These are phyloP conservation scores for Dendrostoma leiphaemia DNA, from an alignment of 2,329 filamentous ascomycete species.

Conservation along the genomic window DNA sequence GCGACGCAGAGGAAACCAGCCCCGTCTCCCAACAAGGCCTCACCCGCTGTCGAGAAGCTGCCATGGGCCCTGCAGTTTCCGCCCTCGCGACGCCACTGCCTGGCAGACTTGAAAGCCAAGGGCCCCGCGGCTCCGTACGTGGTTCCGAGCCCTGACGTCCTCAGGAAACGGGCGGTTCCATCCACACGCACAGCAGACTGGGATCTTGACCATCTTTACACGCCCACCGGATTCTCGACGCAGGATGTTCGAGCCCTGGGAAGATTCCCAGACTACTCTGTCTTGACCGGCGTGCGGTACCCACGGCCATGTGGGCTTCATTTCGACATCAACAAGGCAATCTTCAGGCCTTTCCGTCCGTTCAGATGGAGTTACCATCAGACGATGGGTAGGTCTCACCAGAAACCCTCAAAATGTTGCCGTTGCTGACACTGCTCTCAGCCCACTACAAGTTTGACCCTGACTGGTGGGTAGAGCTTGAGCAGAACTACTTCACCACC, in stretches of 20 bases:
- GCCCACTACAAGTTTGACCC: conserved; percentile 75
- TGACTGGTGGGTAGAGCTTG: conserved; percentile 89
- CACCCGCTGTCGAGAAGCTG: background rate
- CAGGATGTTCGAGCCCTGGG: conserved; percentile 69
- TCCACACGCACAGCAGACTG: conserved; percentile 18
- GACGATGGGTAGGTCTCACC: conserved; percentile 72
- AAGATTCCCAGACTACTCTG: conserved; percentile 76
- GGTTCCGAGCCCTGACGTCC: conserved; percentile 4
- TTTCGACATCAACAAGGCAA: conserved; percentile 68
- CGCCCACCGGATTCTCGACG: conserved; percentile 63
- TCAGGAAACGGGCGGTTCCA: conserved; percentile 26
- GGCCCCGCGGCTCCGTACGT: background rate
- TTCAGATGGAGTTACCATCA: conserved; percentile 86
- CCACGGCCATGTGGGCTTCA: conserved; percentile 56
- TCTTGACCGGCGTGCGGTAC: conserved; percentile 70
- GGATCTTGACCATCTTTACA: conserved; percentile 21
- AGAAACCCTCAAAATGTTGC: too few relatives aligned
- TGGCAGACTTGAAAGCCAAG: conserved; percentile 12
- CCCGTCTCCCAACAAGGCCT: background rate
- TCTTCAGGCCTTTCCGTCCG: conserved; percentile 74
- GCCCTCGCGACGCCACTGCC: conserved; percentile 12
- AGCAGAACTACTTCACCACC: conserved; percentile 66
- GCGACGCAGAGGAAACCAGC: background rate
- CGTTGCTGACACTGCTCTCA: conserved; percentile 32
- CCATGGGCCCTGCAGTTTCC: conserved; percentile 16